Percentiles rank a stretch among this genome's conserved stretches.
Conservation (phyloP, 1,284 basidiomycete genomes). For the Hypsizygus ulmarius region DNA sequence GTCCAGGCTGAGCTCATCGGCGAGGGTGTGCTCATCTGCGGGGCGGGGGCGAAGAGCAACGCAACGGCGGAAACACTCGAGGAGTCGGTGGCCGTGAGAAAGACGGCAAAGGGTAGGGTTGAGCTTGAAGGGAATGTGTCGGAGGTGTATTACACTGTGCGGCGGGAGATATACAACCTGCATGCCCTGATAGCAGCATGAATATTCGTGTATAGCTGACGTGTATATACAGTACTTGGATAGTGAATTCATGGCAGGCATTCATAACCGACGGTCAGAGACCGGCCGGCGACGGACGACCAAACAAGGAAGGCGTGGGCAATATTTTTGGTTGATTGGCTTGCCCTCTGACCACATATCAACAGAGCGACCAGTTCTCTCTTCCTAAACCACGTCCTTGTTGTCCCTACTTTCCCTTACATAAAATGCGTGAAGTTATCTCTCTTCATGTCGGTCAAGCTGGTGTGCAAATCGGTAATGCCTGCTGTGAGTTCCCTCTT, state of each 20-base stretch:
- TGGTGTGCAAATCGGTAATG: conserved; percentile 96
- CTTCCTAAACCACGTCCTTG: conserved; percentile 8
- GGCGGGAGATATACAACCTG: conserved; percentile 84
- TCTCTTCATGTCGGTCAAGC: conserved; percentile 94
- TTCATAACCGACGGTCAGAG: background rate
- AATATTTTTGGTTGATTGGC: conserved; percentile 21
- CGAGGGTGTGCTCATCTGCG: conserved; percentile 94
- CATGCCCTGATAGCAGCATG: conserved; percentile 82
- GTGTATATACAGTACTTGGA: background rate
- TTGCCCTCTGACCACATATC: conserved; percentile 31
- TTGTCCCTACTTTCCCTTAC: conserved; percentile 11
- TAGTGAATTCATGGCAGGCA: background rate
- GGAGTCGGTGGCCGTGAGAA: conserved; percentile 84
- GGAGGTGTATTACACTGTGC: conserved; percentile 84
- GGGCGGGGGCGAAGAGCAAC: conserved; percentile 53
- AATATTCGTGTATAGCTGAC: conserved; percentile 8
- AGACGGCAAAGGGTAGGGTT: conserved; percentile 79
- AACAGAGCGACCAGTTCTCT: conserved; percentile 15
- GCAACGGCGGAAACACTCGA: conserved; percentile 50
- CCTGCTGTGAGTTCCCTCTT: conserved; percentile 72
- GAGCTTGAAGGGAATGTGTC: conserved; percentile 88
- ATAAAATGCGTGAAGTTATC: conserved; percentile 86
- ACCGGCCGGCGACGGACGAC: conserved; percentile 17
- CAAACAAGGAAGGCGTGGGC: conserved; percentile 24
- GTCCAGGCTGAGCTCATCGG: conserved; percentile 91